Evolutionary conservation across 192 early-diverging fungal species (phyloP), one percentile per base, ranked within the genome.

Genomic region (Haplosporangium gracile): DNA sequence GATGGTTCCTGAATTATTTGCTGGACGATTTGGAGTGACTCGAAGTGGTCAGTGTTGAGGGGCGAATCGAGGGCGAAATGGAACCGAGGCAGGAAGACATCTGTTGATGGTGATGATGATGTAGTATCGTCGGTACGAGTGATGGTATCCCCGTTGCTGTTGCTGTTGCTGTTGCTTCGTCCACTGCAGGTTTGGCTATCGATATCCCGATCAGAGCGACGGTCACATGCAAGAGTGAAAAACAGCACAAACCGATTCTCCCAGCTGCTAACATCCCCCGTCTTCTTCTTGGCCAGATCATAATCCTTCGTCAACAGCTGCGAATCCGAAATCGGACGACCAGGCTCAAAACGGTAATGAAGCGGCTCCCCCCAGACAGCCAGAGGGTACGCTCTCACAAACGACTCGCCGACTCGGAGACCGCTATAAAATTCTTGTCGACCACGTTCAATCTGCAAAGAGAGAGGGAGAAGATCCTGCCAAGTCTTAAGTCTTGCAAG

Each of bases 391-490:
- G 84, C 84, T 1, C 84, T 76, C 13, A 86, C 34, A 75, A 86
- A 86, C 38, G 75, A 34, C 72, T 86, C 84, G 11, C 75, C 75
- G 1, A 78, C 79, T 4, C 84, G 78, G 6, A 86, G 79, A 22
- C 84, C 84, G 2, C 70, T 70, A 60, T 86, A 86, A 20, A 78
- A 80, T 39, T 81, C 79, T 5, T 70, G 60, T 3, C 78, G 79
- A 45, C 84, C 75, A 5, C 84, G 84, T 13, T 86, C 84, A 16
- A 86, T 69, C 20, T 74, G 79, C 18, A 86, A 42, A 1, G 84
- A 86, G 18, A 81, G 63, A 24, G 84, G 84, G 0, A 86, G 68
- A 1, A 86, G 76, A 40, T 86, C 84, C 45, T 86, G 84, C 84
- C 84, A 86, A 0, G 76, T 55, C 1, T 57, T 16, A 7, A 81